Evolutionary conservation across 495 filamentous ascomycete genomes (phyloP).

Genomic region (Hypoxylon intermedium): DNA sequence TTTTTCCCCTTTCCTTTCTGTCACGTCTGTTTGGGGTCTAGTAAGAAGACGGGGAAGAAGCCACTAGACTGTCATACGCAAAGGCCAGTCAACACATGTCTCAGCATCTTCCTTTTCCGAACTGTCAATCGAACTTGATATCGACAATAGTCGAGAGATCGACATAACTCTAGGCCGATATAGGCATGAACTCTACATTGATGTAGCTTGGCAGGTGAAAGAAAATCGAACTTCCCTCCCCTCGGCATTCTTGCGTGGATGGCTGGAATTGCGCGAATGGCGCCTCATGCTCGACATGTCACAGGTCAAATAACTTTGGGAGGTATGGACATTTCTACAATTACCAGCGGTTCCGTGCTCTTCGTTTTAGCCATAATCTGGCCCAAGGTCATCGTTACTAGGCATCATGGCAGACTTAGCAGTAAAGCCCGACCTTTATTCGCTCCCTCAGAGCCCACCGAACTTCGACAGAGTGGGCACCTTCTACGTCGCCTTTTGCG

Average conservation of each 20-base stretch:
- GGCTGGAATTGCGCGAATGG: background rate
- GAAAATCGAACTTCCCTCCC: slow-evolving; percentile 3
- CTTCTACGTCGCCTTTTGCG: slow-evolving; percentile 53
- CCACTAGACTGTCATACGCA: slow-evolving; percentile 17
- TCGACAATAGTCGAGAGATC: slow-evolving; percentile 35
- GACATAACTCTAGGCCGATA: slow-evolving; percentile 11
- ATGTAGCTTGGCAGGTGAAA: slow-evolving; percentile 20
- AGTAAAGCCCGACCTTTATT: slow-evolving; percentile 23
- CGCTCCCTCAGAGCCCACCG: slow-evolving; percentile 30
- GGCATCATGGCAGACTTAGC: slow-evolving; percentile 25
- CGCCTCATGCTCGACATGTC: background rate
- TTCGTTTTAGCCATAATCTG: background rate
- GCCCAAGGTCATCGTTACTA: slow-evolving; percentile 34
- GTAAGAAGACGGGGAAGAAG: background rate
- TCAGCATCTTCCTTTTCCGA: slow-evolving; percentile 17
- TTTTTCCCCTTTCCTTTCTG: no score
- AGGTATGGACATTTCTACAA: slow-evolving; percentile 7
- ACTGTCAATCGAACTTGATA: slow-evolving; percentile 11
- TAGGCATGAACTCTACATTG: slow-evolving; percentile 16
- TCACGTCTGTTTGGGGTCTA: slow-evolving; percentile 3
- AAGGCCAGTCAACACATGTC: slow-evolving; percentile 26
- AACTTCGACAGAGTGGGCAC: slow-evolving; percentile 53
- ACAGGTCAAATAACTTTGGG: slow-evolving; percentile 14
- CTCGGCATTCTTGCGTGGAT: slow-evolving; percentile 19
- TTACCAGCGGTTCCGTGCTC: background rate